Evolutionary conservation across 2,329 filamentous ascomycete species (phyloP).

Genomic region (Akanthomyces dipterigenus): DNA sequence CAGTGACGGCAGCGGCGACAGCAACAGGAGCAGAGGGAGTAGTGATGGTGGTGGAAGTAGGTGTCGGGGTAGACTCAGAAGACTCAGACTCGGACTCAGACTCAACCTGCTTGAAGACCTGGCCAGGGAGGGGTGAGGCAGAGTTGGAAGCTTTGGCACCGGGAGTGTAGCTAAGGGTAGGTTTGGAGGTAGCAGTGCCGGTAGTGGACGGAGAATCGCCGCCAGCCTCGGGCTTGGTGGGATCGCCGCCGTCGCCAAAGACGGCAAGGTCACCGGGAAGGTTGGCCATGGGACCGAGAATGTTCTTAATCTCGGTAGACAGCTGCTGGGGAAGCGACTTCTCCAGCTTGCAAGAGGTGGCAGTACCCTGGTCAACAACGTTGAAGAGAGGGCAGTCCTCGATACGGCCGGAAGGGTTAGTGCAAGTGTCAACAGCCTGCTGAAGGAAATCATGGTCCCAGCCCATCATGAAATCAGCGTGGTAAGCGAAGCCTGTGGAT

Average conservation of each 20-base stretch:
- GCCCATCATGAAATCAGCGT: constrained; percentile 74
- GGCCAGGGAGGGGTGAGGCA: constrained; percentile 32
- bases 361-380: constrained; percentile 55
- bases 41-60: constrained; percentile 16
- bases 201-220: neutral
- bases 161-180: constrained; percentile 30
- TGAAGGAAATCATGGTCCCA: constrained; percentile 68
- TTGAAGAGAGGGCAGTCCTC: constrained; percentile 70
- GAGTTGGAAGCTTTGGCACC: constrained; percentile 26
- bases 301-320: constrained; percentile 46
- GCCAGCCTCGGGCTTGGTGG: constrained; percentile 4
- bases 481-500: constrained; percentile 59
- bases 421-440: constrained; percentile 68
- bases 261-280: constrained; percentile 61
- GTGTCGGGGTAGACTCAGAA: neutral
- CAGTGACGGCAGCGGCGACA: constrained; percentile 19
- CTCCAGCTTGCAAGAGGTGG: constrained; percentile 55
- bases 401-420: constrained; percentile 60
- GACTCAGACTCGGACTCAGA: constrained; percentile 10
- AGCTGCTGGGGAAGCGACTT: constrained; percentile 45
- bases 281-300: constrained; percentile 43
- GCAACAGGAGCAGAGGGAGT: constrained; percentile 12
- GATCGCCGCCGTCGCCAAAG: constrained; percentile 20
- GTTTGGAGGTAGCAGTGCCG: constrained; percentile 12
- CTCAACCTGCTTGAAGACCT: constrained; percentile 33